These are phyloP conservation scores for Suhomyces guaymorum DNA, from an alignment of 1,139 yeast genomes.

Conservation along the genomic window DNA sequence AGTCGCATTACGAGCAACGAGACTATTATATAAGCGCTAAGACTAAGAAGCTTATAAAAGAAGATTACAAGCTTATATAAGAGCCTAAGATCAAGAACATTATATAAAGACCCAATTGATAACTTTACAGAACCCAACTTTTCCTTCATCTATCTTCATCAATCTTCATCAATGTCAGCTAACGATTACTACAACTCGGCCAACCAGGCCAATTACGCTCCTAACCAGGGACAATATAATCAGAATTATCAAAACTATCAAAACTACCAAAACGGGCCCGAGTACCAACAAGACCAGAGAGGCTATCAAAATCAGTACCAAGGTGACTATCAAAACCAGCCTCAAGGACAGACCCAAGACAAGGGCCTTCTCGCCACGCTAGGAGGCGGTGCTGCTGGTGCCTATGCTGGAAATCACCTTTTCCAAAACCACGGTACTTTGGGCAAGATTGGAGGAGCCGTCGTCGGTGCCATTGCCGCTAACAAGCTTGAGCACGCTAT, in stretches of 20 bases:
- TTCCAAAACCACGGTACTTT: constrained; percentile 22
- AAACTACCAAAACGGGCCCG: background rate
- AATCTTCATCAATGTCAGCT: constrained; percentile 47
- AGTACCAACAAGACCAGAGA: background rate
- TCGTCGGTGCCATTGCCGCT: constrained; percentile 25
- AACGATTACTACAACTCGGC: constrained; percentile 57
- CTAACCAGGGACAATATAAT: constrained; percentile 2
- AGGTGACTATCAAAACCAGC: constrained; percentile 3
- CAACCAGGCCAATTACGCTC: constrained; percentile 33
- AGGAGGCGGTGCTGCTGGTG: constrained; percentile 64
- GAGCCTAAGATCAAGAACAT: too few relatives aligned
- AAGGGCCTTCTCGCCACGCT: constrained; percentile 57
- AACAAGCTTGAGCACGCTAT: constrained; percentile 20
- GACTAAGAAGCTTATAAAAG: too few relatives aligned
- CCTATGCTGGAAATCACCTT: constrained; percentile 32
- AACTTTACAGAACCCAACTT: too few relatives aligned
- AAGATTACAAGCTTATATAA: too few relatives aligned
- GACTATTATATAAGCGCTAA: too few relatives aligned
- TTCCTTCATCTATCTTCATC: too few relatives aligned
- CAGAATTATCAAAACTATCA: constrained; percentile 1
- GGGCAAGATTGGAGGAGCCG: constrained; percentile 26
- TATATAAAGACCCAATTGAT: background rate
- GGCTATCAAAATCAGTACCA: background rate
- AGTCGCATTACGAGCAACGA: too few relatives aligned
- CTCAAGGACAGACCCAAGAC: constrained; percentile 7